Percentiles rank a stretch among this genome's conserved stretches.
Evolutionary conservation across 2,329 filamentous ascomycete genomes (phyloP).

Genomic region (Xylariaceae sp.): DNA sequence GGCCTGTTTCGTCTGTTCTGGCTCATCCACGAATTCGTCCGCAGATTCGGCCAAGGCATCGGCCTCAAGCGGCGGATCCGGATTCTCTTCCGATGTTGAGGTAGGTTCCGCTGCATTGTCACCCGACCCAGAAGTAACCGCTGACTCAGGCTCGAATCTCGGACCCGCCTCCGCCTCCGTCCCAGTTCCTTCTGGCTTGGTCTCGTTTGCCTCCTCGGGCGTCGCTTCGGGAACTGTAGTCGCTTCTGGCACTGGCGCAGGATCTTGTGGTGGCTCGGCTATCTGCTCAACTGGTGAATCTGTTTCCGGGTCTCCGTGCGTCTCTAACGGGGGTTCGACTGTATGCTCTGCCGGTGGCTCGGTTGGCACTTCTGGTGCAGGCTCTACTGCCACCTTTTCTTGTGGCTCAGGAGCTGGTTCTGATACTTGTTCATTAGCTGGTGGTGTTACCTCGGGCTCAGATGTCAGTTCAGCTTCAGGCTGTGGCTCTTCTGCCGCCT

Average conservation of each 20-base stretch:
- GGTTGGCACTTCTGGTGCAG: too few species aligned
- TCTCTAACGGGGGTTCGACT: not conserved
- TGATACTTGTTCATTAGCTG: too few species aligned
- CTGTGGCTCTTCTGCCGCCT: slow-evolving; percentile 5
- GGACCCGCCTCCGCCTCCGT: too few species aligned
- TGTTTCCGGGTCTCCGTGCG: too few species aligned
- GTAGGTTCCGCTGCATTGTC: not conserved
- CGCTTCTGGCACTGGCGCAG: not conserved
- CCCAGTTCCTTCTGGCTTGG: not conserved
- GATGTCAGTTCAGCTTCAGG: not conserved
- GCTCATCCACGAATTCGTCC: not conserved
- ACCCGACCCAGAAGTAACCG: too few species aligned
- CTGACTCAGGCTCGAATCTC: too few species aligned
- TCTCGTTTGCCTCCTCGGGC: not conserved
- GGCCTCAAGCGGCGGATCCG: not conserved
- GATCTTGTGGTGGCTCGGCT: not conserved
- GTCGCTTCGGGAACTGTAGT: not conserved
- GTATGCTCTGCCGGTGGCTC: not conserved
- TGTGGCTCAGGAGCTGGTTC: too few species aligned
- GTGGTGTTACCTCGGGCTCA: too few species aligned
- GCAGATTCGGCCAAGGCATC: not conserved
- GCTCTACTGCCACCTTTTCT: too few species aligned
- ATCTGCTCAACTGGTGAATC: not conserved
- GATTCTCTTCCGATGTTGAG: not conserved
- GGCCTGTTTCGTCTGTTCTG: not conserved